Evolutionary conservation across 2,329 filamentous ascomycete genomes (phyloP), one percentile per base, ranked within the genome.

Genomic region (Pochonia chlamydosporia): DNA sequence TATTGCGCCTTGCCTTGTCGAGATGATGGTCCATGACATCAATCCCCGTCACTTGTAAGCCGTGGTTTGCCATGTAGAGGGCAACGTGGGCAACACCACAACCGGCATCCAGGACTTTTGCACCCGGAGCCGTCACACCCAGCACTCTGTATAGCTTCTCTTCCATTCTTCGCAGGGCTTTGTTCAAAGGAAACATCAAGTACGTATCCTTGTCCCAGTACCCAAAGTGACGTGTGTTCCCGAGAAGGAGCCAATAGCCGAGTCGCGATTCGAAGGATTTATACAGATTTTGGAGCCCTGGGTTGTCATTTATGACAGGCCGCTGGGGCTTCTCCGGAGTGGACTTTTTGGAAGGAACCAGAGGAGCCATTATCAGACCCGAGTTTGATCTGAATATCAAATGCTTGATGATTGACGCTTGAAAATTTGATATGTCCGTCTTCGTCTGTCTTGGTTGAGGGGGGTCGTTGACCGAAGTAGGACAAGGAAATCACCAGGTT

Each of bases 41-140:
- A 49, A 80, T 74, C 21, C 54, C 73, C 10, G 67, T 60, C 6
- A 80, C 61, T 7, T 61, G 60, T 33, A 72, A 57, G 5, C 69
- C 65, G 37, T 59, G 52, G 8, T 60, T 61, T 6, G 73, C 76
- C 64, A 79, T 64, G 56, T 66, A 64, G 5, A 74, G 60, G 2
- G 76, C 74, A 13, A 79, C 75, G 49, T 72, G 64, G 13, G 69
- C 76, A 1, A 68, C 65, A 2, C 76, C 76, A 51, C 71, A 75
- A 13, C 75, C 74, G 1, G 75, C 75, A 52, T 80, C 76, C 6
- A 79, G 63, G 1, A 78, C 67, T n/a, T 58, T 58, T 0, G 71
- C 59, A 11, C 72, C 72, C 3, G 56, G 41, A n/a, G n/a, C n/a
- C 8, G 63, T 57, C 1, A 75, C 60, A 13, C 54, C 53, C 9